Evolutionary conservation across 2,329 filamentous ascomycete genomes (phyloP), one percentile per base, ranked within the genome.

Genomic region (Amauroascus verrucosus): DNA sequence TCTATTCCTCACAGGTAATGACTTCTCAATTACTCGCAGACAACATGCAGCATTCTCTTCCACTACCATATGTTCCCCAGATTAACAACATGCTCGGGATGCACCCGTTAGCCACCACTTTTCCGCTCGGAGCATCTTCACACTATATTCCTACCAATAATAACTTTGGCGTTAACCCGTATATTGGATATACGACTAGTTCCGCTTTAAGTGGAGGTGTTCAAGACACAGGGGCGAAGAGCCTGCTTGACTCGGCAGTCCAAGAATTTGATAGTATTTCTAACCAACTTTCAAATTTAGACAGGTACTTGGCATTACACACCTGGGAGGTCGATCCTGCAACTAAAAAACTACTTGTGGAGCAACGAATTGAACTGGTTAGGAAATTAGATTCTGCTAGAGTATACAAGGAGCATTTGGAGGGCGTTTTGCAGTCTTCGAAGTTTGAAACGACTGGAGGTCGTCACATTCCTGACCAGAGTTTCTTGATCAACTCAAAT

Each of bases 261-360:
- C 64, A 62, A 45, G 63, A 65, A 33, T 61, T 64, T 49, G 63
- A 65, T 22, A 58, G 52, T 20, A 57, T 70, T 18, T 64, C 64
- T 13, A 56, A 60, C 6, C 61, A 71, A 46, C 64, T 72, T 13
- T 61, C 63, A 6, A 64, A 62, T 35, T 58, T 72, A 22, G 69
- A 72, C 43, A 65, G 66, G 50, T 65, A 71, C 45, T 65, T 69
- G 57, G 69, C 69, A 5, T 56, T 72, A 40, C 64, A 70, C 56
- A 62, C 63, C 16, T 70, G 67, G 60, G 64, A 70, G 50, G 61
- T 71, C 41, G 65, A 65, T 26, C 60, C 62, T n/a, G 56, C 58
- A 7, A 63, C 63, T 14, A 69, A 70, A 48, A 62, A 64, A 22
- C 53, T 61, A 7, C 57, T 70, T 20, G 66, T 71, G 44, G 64